These are phyloP conservation scores for Xerocomus minutiporus DNA, from an alignment of 1,284 basidiomycete species.

Conservation along the genomic window DNA sequence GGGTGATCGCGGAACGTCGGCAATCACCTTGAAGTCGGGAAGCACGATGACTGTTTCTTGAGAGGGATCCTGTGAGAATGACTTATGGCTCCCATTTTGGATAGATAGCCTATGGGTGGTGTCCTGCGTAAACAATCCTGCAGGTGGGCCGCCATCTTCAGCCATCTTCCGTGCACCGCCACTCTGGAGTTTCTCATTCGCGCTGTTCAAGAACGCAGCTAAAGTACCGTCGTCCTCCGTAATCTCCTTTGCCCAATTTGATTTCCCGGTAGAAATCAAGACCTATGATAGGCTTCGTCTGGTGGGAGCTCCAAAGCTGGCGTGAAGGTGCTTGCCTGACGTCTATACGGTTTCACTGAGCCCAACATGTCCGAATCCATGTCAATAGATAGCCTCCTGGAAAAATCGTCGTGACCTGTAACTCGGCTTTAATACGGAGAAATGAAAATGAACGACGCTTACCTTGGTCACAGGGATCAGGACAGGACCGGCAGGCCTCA, in stretches of 20 bases:
- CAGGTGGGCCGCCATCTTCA: constrained; percentile 19
- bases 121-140: constrained; percentile 56
- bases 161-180: constrained; percentile 23
- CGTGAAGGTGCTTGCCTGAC: constrained; percentile 52
- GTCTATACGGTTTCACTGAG: constrained; percentile 74
- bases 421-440: constrained; percentile 10
- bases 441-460: constrained; percentile 6
- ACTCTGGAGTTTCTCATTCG: constrained; percentile 25
- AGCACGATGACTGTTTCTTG: constrained; percentile 78
- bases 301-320: background rate
- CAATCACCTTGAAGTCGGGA: constrained; percentile 84
- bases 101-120: constrained; percentile 64
- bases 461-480: constrained; percentile 76
- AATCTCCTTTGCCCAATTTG: constrained; percentile 80
- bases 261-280: constrained; percentile 83
- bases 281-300: constrained; percentile 42
- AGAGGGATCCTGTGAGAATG: constrained; percentile 54
- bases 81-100: constrained; percentile 75
- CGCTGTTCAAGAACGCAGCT: constrained; percentile 54
- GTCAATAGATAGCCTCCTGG: constrained; percentile 69
- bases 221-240: constrained; percentile 64
- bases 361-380: constrained; percentile 77
- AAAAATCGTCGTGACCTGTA: constrained; percentile 69
- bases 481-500: constrained; percentile 70
- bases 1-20: constrained; percentile 58